Evolutionary conservation across 208 protist genomes (phyloP).

Genomic region (Leishmania lainsoni): DNA sequence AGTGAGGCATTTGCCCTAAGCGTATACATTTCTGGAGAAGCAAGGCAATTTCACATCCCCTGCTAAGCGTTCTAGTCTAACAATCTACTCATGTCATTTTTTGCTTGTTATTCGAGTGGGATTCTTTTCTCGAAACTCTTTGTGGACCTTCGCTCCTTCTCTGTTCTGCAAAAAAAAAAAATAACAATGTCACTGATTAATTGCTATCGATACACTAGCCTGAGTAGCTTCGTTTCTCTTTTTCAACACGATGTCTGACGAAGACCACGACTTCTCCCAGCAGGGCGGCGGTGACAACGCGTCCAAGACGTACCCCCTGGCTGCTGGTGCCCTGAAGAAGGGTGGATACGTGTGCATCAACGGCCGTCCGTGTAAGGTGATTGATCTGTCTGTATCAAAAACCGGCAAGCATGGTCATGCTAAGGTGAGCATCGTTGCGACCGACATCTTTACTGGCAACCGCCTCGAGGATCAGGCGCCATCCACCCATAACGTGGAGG

Average conservation of each 20-base stretch:
- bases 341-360: constrained; percentile 91
- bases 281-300: constrained; percentile 66
- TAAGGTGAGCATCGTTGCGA: constrained; percentile 97
- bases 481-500: constrained; percentile 97
- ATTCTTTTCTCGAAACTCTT: not conserved
- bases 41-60: not conserved
- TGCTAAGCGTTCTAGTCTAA: not conserved
- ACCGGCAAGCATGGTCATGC: constrained; percentile 99
- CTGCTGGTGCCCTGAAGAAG: constrained; percentile 81
- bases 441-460: constrained; percentile 99
- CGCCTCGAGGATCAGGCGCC: constrained; percentile 98
- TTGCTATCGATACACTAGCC: not conserved
- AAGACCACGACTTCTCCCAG: constrained; percentile 75
- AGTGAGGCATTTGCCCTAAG: not conserved
- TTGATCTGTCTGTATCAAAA: constrained; percentile 98
- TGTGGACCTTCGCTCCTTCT: not conserved
- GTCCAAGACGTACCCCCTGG: constrained; percentile 86
- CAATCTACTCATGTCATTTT: not conserved
- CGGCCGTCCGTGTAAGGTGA: constrained; percentile 96
- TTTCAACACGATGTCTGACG: constrained; percentile 45
- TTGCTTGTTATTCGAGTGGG: not conserved
- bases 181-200: not conserved
- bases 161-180: not conserved
- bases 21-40: not conserved
- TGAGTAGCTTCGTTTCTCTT: not conserved